Conservation (phyloP, 768 basidiomycete species). For the Tephrocybe sp. region DNA sequence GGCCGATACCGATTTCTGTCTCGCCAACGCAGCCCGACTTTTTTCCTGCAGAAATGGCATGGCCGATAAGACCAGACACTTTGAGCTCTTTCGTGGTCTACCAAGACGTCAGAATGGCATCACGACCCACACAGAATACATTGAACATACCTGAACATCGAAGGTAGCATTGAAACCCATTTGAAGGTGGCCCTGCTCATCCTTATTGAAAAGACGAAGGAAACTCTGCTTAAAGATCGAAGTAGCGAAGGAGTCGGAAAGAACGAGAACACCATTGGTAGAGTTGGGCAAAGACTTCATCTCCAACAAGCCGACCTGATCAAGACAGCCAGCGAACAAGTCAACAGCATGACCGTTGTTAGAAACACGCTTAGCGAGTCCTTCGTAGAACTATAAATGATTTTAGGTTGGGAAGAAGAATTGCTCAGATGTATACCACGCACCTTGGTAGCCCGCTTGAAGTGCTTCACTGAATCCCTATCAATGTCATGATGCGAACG, state of each 20-base stretch:
- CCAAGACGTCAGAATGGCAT: neutral
- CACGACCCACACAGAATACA: neutral
- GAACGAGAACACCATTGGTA: conserved; percentile 94
- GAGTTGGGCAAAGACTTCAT: conserved; percentile 96
- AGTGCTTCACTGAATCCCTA: conserved; percentile 93
- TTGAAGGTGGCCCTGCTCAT: conserved; percentile 84
- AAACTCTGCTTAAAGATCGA: conserved; percentile 99
- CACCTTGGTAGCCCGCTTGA: conserved; percentile 95
- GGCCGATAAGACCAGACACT: conserved; percentile 96
- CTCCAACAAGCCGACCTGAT: conserved; percentile 95
- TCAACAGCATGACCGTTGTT: conserved; percentile 95
- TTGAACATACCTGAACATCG: conserved; percentile 77
- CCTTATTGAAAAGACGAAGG: conserved; percentile 89
- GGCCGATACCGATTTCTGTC: conserved; percentile 98
- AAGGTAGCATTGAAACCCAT: conserved; percentile 99
- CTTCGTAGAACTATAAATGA: conserved; percentile 83
- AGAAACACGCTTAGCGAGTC: conserved; percentile 86
- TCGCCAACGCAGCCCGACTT: conserved; percentile 96
- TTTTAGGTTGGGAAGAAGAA: neutral
- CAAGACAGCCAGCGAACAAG: conserved; percentile 94
- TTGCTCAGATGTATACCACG: conserved; percentile 10
- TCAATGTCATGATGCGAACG: conserved; percentile 99
- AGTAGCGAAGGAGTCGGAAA: conserved; percentile 96
- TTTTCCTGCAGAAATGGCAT: conserved; percentile 96
- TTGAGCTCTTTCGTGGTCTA: conserved; percentile 99